Percentiles rank a stretch among this genome's conserved stretches.
Evolutionary conservation across 805 yeast genomes (phyloP).

Genomic region (Metschnikowia anglica): DNA sequence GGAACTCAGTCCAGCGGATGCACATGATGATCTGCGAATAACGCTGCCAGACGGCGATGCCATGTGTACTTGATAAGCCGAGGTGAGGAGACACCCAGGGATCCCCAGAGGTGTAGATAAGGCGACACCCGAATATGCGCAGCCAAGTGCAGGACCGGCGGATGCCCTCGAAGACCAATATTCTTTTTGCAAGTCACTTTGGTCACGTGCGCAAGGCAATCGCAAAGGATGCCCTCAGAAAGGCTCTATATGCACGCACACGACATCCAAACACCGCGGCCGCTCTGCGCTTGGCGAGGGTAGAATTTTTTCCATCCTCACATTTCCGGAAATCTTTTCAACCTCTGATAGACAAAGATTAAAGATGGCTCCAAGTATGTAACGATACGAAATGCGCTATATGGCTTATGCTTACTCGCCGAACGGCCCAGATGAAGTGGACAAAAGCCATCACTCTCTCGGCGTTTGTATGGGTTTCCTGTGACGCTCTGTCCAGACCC

Average conservation of each 20-base stretch:
- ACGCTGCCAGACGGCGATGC: too few relatives aligned
- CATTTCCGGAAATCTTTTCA: conserved; percentile 13
- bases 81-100: too few relatives aligned
- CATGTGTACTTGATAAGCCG: too few relatives aligned
- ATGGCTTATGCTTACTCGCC: neutral
- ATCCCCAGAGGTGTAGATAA: too few relatives aligned
- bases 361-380: conserved; percentile 26
- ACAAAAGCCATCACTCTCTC: too few relatives aligned
- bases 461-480: too few relatives aligned
- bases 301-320: conserved; percentile 18
- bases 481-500: too few relatives aligned
- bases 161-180: too few relatives aligned
- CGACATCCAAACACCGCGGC: conserved; percentile 6
- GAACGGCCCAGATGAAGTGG: neutral
- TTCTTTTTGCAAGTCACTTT: conserved; percentile 8
- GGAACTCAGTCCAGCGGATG: too few relatives aligned
- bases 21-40: too few relatives aligned
- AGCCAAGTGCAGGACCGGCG: neutral
- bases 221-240: conserved; percentile 2
- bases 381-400: neutral
- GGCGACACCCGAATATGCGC: neutral
- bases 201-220: conserved; percentile 10
- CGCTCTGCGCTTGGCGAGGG: conserved; percentile 11
- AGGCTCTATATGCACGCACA: conserved; percentile 7
- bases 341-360: conserved; percentile 19